phyloP scores from a whole-genome alignment of 2,329 filamentous ascomycete genomes.

The Acephala macrosclerotiorum region DNA sequence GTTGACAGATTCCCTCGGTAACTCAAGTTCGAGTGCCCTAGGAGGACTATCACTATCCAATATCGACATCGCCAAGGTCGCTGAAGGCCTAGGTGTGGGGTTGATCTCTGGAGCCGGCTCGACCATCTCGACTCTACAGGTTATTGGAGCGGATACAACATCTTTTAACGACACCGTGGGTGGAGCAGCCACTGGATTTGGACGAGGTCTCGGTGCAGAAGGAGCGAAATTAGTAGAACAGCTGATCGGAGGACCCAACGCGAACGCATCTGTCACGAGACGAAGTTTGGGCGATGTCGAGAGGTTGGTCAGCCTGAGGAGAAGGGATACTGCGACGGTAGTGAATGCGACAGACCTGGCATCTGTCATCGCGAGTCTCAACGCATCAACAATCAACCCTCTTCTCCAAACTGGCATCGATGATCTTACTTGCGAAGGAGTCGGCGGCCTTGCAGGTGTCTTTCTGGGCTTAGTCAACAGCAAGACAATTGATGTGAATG shows the following conservation, averaged over 20 bases:
- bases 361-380: slow-evolving; percentile 34
- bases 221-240: slow-evolving; percentile 44
- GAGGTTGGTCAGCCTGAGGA: not conserved
- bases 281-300: not conserved
- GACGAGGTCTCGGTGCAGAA: slow-evolving; percentile 46
- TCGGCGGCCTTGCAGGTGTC: slow-evolving; percentile 45
- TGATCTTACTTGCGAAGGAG: slow-evolving; percentile 44
- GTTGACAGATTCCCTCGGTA: slow-evolving; percentile 25
- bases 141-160: slow-evolving; percentile 32
- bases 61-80: slow-evolving; percentile 41
- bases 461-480: slow-evolving; percentile 38
- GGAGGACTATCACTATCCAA: slow-evolving; percentile 34
- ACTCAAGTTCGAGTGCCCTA: not conserved
- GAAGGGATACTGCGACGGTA: not conserved
- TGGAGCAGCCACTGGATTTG: slow-evolving; percentile 47
- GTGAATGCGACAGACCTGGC: slow-evolving; percentile 22
- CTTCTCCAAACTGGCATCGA: slow-evolving; percentile 43
- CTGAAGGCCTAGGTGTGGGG: slow-evolving; percentile 47
- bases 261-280: not conserved
- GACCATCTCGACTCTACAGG: slow-evolving; percentile 38
- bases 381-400: slow-evolving; percentile 42
- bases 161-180: slow-evolving; percentile 47
- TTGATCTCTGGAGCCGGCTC: slow-evolving; percentile 47
- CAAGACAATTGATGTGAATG: slow-evolving; percentile 33
- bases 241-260: slow-evolving; percentile 38